Conservation (phyloP, 257 asterid species). For the Solanum ossicruentum region DNA sequence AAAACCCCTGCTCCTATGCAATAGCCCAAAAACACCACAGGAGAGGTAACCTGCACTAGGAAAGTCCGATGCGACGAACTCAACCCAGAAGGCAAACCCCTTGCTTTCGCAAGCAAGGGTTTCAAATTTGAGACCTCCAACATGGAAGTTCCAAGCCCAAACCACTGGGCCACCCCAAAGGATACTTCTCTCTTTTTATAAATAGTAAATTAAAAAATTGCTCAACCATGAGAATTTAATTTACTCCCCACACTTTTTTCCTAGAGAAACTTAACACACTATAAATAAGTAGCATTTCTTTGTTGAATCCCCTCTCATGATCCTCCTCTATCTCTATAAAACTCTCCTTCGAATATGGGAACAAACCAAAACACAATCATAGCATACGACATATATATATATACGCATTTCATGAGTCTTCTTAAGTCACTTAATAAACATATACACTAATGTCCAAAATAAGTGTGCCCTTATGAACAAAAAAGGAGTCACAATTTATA, state of each 20-base stretch:
- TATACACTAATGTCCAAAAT: neutral
- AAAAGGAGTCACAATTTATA: neutral
- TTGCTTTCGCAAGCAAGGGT: no score
- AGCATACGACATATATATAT: neutral
- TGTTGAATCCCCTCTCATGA: neutral
- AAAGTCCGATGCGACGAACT: no score
- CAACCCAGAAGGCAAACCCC: no score
- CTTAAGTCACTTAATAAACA: neutral
- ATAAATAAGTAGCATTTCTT: neutral
- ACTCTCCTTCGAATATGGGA: neutral
- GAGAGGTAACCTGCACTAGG: no score
- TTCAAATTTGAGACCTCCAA: no score
- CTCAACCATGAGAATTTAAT: neutral
- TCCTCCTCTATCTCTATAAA: neutral
- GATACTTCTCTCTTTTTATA: neutral
- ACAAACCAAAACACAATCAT: neutral
- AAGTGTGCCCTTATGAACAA: neutral
- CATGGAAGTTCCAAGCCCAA: no score
- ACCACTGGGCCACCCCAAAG: no score
- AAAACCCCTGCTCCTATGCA: no score
- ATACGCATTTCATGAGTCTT: neutral
- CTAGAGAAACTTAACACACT: neutral
- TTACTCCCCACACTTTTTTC: neutral
- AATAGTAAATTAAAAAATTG: neutral
- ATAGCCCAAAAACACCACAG: no score